These are phyloP conservation scores for Chrysoporthe austroafricana DNA, from an alignment of 2,329 filamentous ascomycete species.

Conservation along the genomic window DNA sequence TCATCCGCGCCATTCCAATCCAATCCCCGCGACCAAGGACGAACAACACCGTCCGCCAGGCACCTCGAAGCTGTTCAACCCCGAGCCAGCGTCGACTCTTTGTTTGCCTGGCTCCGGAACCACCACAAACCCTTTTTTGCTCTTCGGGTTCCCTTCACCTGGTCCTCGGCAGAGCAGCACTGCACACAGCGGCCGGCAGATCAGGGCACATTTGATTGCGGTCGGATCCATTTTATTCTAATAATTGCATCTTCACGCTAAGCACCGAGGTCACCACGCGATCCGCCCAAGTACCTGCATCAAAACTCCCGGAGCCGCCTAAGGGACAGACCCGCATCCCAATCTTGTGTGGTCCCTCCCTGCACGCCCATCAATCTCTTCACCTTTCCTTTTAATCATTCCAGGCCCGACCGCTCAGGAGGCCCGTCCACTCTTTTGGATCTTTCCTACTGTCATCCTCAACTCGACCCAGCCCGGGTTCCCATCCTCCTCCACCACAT, in stretches of 20 bases:
- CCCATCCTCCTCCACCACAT: constrained; percentile 20
- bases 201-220: constrained; percentile 31
- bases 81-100: neutral
- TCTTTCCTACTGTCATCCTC: constrained; percentile 28
- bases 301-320: constrained; percentile 30
- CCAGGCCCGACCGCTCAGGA: constrained; percentile 28
- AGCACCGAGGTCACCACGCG: constrained; percentile 28
- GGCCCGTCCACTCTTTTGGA: constrained; percentile 30
- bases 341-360: constrained; percentile 32
- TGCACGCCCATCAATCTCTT: constrained; percentile 30
- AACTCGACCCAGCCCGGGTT: constrained; percentile 25
- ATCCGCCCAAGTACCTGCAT: constrained; percentile 28
- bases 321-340: constrained; percentile 30
- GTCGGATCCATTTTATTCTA: constrained; percentile 29
- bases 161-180: constrained; percentile 14
- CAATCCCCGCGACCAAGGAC: constrained; percentile 14
- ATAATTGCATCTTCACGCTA: constrained; percentile 31
- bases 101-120: constrained; percentile 2
- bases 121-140: neutral
- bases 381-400: constrained; percentile 31
- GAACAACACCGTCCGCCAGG: neutral
- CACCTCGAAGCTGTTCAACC: neutral
- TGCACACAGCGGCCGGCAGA: constrained; percentile 16
- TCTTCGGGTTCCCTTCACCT: constrained; percentile 2
- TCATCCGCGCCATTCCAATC: constrained; percentile 27